These are phyloP conservation scores for Nicotiana tomentosiformis DNA, from an alignment of 257 asterid species.

Conservation along the genomic window DNA sequence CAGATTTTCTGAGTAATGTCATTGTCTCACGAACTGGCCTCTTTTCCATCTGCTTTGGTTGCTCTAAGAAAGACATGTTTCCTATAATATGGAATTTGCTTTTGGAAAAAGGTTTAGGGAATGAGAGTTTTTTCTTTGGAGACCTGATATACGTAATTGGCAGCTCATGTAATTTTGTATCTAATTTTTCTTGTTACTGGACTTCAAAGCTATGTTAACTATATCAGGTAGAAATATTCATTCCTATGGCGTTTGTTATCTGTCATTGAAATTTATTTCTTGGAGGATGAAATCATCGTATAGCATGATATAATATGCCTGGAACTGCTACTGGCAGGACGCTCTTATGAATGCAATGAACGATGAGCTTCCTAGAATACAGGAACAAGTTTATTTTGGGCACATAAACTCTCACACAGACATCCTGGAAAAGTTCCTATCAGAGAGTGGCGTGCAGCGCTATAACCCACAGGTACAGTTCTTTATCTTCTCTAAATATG, in stretches of 20 bases:
- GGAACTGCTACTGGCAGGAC: constrained; percentile 55
- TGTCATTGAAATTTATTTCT: background rate
- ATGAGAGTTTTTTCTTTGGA: background rate
- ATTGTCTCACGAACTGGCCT: background rate
- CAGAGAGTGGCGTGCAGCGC: constrained; percentile 86
- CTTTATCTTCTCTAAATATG: background rate
- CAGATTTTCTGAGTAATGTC: background rate
- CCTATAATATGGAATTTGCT: background rate
- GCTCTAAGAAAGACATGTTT: background rate
- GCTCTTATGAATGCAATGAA: constrained; percentile 88
- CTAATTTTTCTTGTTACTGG: background rate
- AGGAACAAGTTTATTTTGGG: constrained; percentile 97
- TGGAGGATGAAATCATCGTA: background rate
- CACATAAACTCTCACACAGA: constrained; percentile 82
- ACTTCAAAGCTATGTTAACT: background rate
- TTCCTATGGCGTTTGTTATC: background rate
- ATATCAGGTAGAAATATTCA: background rate
- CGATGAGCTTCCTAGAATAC: constrained; percentile 93
- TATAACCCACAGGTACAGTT: constrained; percentile 80
- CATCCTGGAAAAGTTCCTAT: constrained; percentile 78
- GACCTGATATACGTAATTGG: background rate
- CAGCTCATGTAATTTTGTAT: background rate
- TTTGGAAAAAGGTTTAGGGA: background rate
- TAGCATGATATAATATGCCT: background rate
- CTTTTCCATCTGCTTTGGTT: background rate